Percentiles rank a stretch among this genome's conserved stretches.
These are phyloP conservation scores for Geosmithia putterillii DNA, from an alignment of 2,329 filamentous ascomycete species.

Conservation along the genomic window DNA sequence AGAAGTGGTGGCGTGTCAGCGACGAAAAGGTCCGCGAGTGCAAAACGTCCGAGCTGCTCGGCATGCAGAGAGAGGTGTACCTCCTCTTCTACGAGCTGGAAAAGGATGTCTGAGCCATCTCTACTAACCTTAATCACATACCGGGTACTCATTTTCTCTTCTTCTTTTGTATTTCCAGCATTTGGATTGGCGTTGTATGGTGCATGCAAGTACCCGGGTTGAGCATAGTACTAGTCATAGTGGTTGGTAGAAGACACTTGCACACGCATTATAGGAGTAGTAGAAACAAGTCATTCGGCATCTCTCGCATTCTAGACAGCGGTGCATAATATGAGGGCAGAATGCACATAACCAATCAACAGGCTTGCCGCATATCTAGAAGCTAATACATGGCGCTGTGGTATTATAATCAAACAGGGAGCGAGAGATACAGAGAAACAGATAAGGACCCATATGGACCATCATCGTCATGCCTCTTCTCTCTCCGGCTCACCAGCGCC, in stretches of 20 bases:
- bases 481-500: background rate
- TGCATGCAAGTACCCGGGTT: background rate
- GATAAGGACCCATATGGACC: background rate
- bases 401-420: background rate
- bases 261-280: background rate
- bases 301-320: too few species aligned
- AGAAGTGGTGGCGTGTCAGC: constrained; percentile 93
- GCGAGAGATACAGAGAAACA: background rate
- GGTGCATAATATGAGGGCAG: too few species aligned
- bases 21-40: constrained; percentile 95
- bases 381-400: background rate
- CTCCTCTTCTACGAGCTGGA: constrained; percentile 91
- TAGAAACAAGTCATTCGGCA: background rate
- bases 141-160: background rate
- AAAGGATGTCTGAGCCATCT: constrained; percentile 16
- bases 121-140: background rate
- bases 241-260: background rate
- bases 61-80: constrained; percentile 94
- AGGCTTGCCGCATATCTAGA: background rate
- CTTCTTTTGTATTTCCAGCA: background rate
- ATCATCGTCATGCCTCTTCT: background rate
- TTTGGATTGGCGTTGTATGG: background rate
- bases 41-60: constrained; percentile 80
- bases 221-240: background rate
- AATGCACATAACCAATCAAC: too few species aligned